Evolutionary conservation across 768 basidiomycete genomes (phyloP), one percentile per base, ranked within the genome.

Genomic region (Xanthoconium purpureum): DNA sequence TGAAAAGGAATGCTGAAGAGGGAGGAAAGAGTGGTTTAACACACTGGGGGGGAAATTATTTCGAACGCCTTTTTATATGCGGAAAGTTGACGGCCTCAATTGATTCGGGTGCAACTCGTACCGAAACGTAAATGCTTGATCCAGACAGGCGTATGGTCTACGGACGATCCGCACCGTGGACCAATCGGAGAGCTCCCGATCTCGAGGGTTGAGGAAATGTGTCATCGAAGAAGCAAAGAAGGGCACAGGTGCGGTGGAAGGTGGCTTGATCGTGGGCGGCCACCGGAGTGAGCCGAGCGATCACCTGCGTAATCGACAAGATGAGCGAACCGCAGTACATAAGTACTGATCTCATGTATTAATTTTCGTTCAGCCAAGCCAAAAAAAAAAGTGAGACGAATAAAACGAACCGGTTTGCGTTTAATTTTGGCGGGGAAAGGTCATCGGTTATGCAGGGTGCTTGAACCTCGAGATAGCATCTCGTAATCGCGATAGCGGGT

Each of bases 61-160:
- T 47, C 18, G 29, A 35, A 32, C 20, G 38, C 18, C 48, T 60
- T 24, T 68, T 71, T 71, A 71, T 71, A 71, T 37, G 46, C 29
- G 24, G 24, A 43, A 43, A 29, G 11, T 32, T 4, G 33, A 36
- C 33, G 35, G 30, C 35, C 20, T 45, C n/a, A 20, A n/a, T 7
- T 32, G 24, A 30, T 32, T 29, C 42, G 39, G 38, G 39, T 43
- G 17, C 49, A n/a, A 39, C 20, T 35, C 38, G 38, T 32, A 44
- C 56, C 44, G 56, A 52, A 52, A 37, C 37, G 50, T 58, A 47
- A 51, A 54, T 45, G 45, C 40, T 36, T 24, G 55, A 44, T 53
- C 40, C 49, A 52, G 45, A 44, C 29, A 12, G 35, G 37, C 15
- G 30, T 43, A 9, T 6, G 35, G 38, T 28, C 37, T 38, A 7